Evolutionary conservation across 108 stramenopile species (phyloP).

Genomic region (Pseudonitzschia delicatissima): DNA sequence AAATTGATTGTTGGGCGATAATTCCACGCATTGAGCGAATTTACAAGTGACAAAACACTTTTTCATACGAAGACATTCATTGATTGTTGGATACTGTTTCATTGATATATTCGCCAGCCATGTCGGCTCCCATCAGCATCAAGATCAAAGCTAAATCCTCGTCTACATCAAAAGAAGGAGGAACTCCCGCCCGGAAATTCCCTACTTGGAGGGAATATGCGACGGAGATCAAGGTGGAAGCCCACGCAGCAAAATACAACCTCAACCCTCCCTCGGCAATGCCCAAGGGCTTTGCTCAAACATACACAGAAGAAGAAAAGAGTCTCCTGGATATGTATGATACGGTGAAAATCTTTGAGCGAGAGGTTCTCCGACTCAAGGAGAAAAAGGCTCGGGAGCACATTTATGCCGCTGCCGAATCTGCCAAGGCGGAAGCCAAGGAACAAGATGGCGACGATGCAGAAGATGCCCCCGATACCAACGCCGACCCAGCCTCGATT

Average conservation of each 20-base stretch:
- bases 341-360: slow-evolving; percentile 59
- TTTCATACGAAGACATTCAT: too few species aligned
- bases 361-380: slow-evolving; percentile 58
- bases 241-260: slow-evolving; percentile 21
- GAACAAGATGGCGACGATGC: slow-evolving; percentile 8
- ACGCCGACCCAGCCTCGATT: slow-evolving; percentile 1
- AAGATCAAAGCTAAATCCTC: background rate
- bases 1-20: too few species aligned
- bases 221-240: background rate
- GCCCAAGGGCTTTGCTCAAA: slow-evolving; percentile 55
- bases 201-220: slow-evolving; percentile 7
- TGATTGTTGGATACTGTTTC: too few species aligned
- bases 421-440: slow-evolving; percentile 12
- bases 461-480: slow-evolving; percentile 2
- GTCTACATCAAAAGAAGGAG: background rate
- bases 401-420: slow-evolving; percentile 49
- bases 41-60: too few species aligned
- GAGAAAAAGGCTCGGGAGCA: slow-evolving; percentile 70
- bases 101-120: too few species aligned
- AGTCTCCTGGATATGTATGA: slow-evolving; percentile 68
- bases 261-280: slow-evolving; percentile 17
- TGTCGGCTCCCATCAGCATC: background rate
- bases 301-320: slow-evolving; percentile 65
- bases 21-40: too few species aligned
- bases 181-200: background rate